Evolutionary conservation across 148 eudicot genomes (phyloP).

Genomic region (Amaranthus hypochondriacus): DNA sequence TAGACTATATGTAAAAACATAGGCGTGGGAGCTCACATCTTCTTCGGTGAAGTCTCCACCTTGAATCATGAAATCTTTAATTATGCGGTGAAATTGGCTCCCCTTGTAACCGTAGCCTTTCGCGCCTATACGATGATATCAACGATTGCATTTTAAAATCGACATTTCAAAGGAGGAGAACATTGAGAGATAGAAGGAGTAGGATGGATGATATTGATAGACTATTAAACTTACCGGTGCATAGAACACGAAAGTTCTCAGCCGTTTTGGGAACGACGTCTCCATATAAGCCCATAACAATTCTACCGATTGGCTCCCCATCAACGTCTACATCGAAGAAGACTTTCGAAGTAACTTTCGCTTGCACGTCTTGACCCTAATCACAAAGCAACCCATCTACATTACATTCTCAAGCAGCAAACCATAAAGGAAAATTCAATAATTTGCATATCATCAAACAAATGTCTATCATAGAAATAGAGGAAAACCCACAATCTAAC

Average conservation of each 20-base stretch:
- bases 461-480: neutral
- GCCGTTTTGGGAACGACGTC: slow-evolving; percentile 43
- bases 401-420: neutral
- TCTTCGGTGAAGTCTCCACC: slow-evolving; percentile 66
- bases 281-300: slow-evolving; percentile 45
- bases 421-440: neutral
- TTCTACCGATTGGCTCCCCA: slow-evolving; percentile 35
- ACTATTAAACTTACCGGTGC: slow-evolving; percentile 20
- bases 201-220: neutral
- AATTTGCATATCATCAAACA: neutral
- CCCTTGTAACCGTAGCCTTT: slow-evolving; percentile 57
- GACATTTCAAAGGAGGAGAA: neutral
- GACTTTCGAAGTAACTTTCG: slow-evolving; percentile 15
- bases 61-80: slow-evolving; percentile 56
- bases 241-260: slow-evolving; percentile 46
- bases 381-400: neutral
- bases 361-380: slow-evolving; percentile 15
- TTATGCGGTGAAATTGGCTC: slow-evolving; percentile 52
- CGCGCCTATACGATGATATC: slow-evolving; percentile 32
- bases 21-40: slow-evolving; percentile 29
- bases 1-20: neutral
- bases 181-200: neutral
- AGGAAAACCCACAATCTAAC: neutral
- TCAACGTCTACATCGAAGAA: slow-evolving; percentile 43
- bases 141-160: neutral